Percentiles rank a stretch among this genome's conserved stretches.
These are phyloP conservation scores for Zymoseptoria pseudotritici DNA, from an alignment of 2,329 filamentous ascomycete species.

Conservation along the genomic window DNA sequence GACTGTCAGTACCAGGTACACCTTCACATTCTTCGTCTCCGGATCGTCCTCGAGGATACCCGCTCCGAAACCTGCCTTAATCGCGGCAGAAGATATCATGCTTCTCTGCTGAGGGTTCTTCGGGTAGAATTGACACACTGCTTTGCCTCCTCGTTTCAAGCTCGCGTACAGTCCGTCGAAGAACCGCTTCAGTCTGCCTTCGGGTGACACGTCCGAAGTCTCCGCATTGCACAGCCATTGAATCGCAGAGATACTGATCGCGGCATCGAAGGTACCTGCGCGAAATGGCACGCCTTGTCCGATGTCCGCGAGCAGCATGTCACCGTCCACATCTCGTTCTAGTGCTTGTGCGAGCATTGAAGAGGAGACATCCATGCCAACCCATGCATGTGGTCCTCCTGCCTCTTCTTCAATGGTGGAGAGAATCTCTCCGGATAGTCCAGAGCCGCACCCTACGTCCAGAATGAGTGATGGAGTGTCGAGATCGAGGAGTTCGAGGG, in stretches of 20 bases:
- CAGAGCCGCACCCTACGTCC: constrained; percentile 93
- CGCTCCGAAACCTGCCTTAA: constrained; percentile 90
- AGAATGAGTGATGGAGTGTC: constrained; percentile 76
- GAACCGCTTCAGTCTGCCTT: constrained; percentile 72
- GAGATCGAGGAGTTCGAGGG: constrained; percentile 83
- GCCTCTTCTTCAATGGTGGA: constrained; percentile 61
- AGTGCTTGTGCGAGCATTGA: constrained; percentile 97
- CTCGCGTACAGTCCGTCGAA: constrained; percentile 88
- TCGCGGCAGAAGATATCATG: constrained; percentile 87
- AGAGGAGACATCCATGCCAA: constrained; percentile 92
- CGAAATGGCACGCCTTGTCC: constrained; percentile 93
- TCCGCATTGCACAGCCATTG: constrained; percentile 99
- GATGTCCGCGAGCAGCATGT: constrained; percentile 89
- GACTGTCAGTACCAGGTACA: constrained; percentile 92
- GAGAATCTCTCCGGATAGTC: constrained; percentile 88
- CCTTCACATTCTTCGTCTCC: constrained; percentile 90
- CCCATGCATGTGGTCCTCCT: constrained; percentile 84
- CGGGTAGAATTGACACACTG: constrained; percentile 96
- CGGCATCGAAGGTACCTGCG: constrained; percentile 85
- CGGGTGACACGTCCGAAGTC: constrained; percentile 71
- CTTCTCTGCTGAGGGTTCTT: constrained; percentile 86
- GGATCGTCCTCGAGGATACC: constrained; percentile 92
- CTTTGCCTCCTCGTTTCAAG: constrained; percentile 73
- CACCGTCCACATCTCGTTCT: constrained; percentile 84
- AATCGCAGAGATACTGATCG: constrained; percentile 90